Evolutionary conservation across 192 early-diverging fungal species (phyloP), one percentile per base, ranked within the genome.

Genomic region (Coemansia sp.): DNA sequence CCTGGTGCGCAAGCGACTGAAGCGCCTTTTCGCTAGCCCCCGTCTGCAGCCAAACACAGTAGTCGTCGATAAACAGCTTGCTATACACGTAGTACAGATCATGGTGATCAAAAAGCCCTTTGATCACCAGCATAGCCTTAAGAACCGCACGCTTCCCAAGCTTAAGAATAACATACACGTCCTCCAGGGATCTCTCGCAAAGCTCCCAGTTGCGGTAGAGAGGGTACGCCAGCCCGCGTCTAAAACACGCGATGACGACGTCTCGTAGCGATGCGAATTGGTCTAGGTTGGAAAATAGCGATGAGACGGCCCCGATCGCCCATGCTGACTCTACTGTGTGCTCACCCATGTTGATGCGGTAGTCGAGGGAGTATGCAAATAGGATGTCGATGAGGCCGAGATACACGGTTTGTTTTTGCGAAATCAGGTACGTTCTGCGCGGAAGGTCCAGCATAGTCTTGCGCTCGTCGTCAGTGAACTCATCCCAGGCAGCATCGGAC

Each of bases 11-110:
- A 41, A 99, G 77, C 10, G 91, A 89, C 66, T 83, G 83, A 5
- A 98, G 63, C 18, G 81, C 81, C 56, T 87, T 86, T 32, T 96
- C 94, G 62, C 88, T 91, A 65, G 92, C 85, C 49, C 81, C 12
- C 2, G 70, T 85, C 65, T 96, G 95, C 48, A 96, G 84, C 97
- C 97, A 99, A 19, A 93, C 85, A 77, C 95, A 98, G 76, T 99
- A 99, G 74, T 99, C 96, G 72, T 95, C 95, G 16, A 99, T 43
- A 75, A 83, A 97, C 18, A 97, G 77, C 78, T 93, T 90, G 72
- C 92, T 88, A 63, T 97, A 92, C 7, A 97, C 75, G 71, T 95
- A 96, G 71, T 91, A 93, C 0, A 87, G 71, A 65, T 99, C 96
- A 63, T 99, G 91, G 69, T 87, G 85, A 58, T 94, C 91, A 75